Base-by-base conservation (phyloP, 805 yeast species). In the Ogataea paradorogensis region DNA sequence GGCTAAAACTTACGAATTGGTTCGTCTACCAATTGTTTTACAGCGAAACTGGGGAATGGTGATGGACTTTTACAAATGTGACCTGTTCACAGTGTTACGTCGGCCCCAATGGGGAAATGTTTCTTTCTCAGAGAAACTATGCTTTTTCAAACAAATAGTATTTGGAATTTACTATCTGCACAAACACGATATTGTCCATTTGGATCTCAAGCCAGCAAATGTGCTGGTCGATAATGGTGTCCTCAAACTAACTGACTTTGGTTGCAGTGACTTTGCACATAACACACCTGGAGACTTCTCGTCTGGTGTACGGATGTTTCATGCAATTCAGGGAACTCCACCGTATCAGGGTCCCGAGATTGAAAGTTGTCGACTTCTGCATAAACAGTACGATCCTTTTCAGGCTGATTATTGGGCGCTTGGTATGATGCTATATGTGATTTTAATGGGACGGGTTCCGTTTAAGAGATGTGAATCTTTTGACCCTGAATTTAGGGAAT, bases 321-420 rank as follows among this genome's bases (percentile, higher is more conserved):
- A 71, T 29, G 65, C 77, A 2, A 73, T 74, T 57, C 82, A 83
- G 30, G 93, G 95, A 2, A 82, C 90, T 1, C 87, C 93, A 3
- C 93, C 93, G 1, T 84, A 82, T 59, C 76, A 82, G 9, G 79
- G 91, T 4, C 93, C 95, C 1, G 93, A 84, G 60, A 85, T 83
- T 11, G 73, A 78, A 74, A 57, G 54, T 58, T 46, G 22, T 44
- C 47, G 21, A 34, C 34, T 13, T 37, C 26, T 36, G 60, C 33
- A 33, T 35, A 58, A 51, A n/a, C 27, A 16, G 23, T 61, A 76
- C 40, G 59, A 82, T 55, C 84, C 89, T 0, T 79, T 77, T 51
- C 70, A 71, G 45, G 76, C 83, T 70, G 95, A 84, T 62, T 65
- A 69, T 54, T 84, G 89, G 84, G 78, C 85, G 1, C 59, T 84